phyloP scores from a whole-genome alignment of 257 asterid genomes.

The Solanum bulbocastanum region DNA sequence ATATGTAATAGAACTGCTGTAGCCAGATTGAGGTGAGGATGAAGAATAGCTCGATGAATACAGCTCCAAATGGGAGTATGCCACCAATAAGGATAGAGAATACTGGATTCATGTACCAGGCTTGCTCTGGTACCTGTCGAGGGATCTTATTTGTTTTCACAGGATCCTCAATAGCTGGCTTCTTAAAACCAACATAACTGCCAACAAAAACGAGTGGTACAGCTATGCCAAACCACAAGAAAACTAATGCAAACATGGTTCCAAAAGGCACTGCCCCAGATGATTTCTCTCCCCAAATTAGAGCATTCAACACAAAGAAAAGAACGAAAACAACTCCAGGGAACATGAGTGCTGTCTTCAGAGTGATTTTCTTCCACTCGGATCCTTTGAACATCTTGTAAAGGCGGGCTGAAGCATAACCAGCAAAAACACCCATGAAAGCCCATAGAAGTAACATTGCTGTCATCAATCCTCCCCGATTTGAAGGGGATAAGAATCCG shows the following conservation, averaged over 20 bases:
- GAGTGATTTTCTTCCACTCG: conserved; percentile 82
- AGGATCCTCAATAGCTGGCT: conserved; percentile 78
- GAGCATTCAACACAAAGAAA: conserved; percentile 67
- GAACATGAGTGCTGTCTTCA: conserved; percentile 67
- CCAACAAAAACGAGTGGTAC: conserved; percentile 89
- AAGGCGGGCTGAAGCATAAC: conserved; percentile 74
- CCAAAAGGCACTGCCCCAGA: conserved; percentile 93
- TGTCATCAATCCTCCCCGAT: conserved; percentile 87
- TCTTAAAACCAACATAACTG: conserved; percentile 62
- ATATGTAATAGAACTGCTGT: conserved; percentile 84
- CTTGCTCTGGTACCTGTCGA: conserved; percentile 79
- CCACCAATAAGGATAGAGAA: conserved; percentile 81
- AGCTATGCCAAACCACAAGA: conserved; percentile 81
- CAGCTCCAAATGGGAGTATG: conserved; percentile 92
- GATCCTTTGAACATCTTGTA: conserved; percentile 88
- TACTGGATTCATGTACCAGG: conserved; percentile 81
- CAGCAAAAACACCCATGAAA: conserved; percentile 86
- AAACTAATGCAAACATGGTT: conserved; percentile 70
- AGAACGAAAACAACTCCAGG: conserved; percentile 54
- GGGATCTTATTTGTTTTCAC: conserved; percentile 90
- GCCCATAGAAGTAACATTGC: conserved; percentile 93
- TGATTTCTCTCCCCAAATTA: conserved; percentile 85
- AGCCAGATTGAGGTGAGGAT: conserved; percentile 90
- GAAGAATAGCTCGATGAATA: conserved; percentile 79
- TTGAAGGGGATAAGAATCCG: conserved; percentile 86